Evolutionary conservation across 331 rosid species (phyloP).

Genomic region (Rhamnella rubrinervis): DNA sequence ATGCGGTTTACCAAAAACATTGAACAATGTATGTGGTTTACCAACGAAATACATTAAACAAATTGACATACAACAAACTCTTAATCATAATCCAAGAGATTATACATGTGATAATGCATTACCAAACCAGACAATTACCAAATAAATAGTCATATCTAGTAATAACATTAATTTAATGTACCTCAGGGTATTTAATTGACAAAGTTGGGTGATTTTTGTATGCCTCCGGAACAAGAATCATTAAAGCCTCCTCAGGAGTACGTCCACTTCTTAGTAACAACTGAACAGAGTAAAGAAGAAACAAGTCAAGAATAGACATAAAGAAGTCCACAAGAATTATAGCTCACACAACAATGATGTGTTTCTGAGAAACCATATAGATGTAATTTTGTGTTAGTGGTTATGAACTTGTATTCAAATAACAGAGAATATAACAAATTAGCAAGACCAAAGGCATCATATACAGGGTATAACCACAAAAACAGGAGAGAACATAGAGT

Average conservation of each 20-base stretch:
- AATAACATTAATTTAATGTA: conserved; percentile 22
- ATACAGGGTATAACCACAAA: too few species aligned
- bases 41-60: neutral
- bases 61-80: neutral
- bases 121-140: neutral
- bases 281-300: conserved; percentile 35
- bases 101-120: neutral
- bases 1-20: neutral
- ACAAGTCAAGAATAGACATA: conserved; percentile 22
- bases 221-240: conserved; percentile 99
- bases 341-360: too few species aligned
- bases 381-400: too few species aligned
- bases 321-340: conserved; percentile 14
- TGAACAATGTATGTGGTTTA: neutral
- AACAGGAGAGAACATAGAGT: too few species aligned
- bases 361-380: too few species aligned
- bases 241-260: conserved; percentile 86
- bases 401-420: too few species aligned
- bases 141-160: conserved; percentile 1
- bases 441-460: too few species aligned
- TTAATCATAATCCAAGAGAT: neutral
- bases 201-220: conserved; percentile 95
- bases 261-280: conserved; percentile 93
- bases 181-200: conserved; percentile 93
- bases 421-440: too few species aligned